These are phyloP conservation scores for Pseudogymnoascus sp. DNA, from an alignment of 2,329 filamentous ascomycete species.

Conservation along the genomic window DNA sequence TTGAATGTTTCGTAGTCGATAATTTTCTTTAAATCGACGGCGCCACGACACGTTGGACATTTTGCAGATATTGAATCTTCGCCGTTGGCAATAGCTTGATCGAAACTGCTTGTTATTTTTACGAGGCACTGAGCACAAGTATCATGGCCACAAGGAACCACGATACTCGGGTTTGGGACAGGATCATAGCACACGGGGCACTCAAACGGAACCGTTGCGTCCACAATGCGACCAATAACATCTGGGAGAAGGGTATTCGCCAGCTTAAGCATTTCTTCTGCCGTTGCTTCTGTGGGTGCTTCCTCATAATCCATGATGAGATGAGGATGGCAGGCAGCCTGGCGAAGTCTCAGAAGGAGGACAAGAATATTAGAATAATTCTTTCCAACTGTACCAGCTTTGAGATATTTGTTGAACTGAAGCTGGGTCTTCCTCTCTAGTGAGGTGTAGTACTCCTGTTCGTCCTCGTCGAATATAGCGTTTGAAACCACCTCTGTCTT, in stretches of 20 bases:
- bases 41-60: conserved; percentile 69
- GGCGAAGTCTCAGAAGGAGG: conserved; percentile 68
- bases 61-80: conserved; percentile 39
- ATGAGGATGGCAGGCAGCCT: conserved; percentile 72
- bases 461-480: conserved; percentile 58
- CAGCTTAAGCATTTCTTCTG: conserved; percentile 42
- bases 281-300: conserved; percentile 15
- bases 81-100: conserved; percentile 48
- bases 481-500: conserved; percentile 55
- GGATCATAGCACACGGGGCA: conserved; percentile 79
- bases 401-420: conserved; percentile 69
- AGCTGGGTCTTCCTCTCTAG: conserved; percentile 60
- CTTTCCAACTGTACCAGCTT: conserved; percentile 56
- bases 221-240: conserved; percentile 58
- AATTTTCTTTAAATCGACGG: conserved; percentile 57
- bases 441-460: conserved; percentile 54
- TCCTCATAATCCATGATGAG: conserved; percentile 57
- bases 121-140: conserved; percentile 71
- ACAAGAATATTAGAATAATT: conserved; percentile 77
- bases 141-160: conserved; percentile 76
- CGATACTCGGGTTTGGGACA: conserved; percentile 65
- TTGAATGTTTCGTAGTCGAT: conserved; percentile 70
- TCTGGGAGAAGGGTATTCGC: conserved; percentile 51
- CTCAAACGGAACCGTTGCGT: conserved; percentile 44
- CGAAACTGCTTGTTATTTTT: conserved; percentile 54